Conservation (phyloP, 2,329 filamentous ascomycete genomes). For the Colletotrichum echinochloae region DNA sequence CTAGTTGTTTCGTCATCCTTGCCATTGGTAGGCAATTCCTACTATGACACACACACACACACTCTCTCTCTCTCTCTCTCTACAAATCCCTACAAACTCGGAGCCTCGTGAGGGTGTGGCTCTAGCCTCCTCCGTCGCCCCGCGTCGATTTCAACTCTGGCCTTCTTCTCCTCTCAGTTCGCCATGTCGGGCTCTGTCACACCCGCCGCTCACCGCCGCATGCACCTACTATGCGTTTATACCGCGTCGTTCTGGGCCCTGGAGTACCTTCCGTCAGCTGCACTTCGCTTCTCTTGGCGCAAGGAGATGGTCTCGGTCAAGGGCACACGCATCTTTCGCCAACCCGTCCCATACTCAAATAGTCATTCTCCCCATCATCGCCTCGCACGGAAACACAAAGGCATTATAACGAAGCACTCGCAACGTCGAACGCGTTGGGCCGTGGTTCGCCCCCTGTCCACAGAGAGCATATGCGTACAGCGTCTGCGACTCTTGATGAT, state of each 20-base stretch:
- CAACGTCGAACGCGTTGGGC: neutral
- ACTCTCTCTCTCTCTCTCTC: too few species aligned
- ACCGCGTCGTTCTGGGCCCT: neutral
- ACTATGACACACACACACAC: too few species aligned
- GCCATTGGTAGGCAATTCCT: neutral
- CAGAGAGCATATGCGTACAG: neutral
- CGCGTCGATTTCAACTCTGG: neutral
- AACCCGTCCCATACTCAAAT: conserved; percentile 3
- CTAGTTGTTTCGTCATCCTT: conserved; percentile 3
- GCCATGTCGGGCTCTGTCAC: conserved; percentile 18
- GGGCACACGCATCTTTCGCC: neutral
- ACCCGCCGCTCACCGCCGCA: conserved; percentile 19
- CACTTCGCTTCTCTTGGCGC: neutral
- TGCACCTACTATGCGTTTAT: neutral
- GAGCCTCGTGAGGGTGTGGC: conserved; percentile 9
- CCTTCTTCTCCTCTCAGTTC: neutral
- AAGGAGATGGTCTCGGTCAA: neutral
- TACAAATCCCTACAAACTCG: too few species aligned
- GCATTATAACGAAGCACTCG: neutral
- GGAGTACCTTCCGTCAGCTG: neutral
- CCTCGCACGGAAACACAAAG: conserved; percentile 12
- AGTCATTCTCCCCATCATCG: neutral
- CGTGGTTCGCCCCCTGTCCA: neutral
- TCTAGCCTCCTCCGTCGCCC: neutral
- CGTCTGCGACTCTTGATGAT: neutral